A percentile compares a stretch with the other conserved stretches of the same genome.
Evolutionary conservation across 768 basidiomycete genomes (phyloP).

Genomic region (Russula abietina): DNA sequence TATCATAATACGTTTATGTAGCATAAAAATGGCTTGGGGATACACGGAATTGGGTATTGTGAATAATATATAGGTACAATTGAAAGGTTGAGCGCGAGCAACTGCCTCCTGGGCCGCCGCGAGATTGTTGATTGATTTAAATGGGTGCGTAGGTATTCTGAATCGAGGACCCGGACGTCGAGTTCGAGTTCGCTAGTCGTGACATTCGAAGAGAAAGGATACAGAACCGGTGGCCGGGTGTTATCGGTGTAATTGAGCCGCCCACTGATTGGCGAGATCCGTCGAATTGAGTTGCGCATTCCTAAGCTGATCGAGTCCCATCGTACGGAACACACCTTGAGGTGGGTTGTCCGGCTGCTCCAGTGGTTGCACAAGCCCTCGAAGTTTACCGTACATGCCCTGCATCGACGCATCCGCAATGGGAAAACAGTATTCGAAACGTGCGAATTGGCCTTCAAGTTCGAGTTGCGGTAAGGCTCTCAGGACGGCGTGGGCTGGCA

Average conservation of each 20-base stretch:
- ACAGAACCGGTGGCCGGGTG: background rate
- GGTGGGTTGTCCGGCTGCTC: constrained; percentile 3
- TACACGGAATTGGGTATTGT: background rate
- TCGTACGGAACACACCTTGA: constrained; percentile 7
- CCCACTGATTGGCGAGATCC: constrained; percentile 5
- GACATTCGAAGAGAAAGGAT: background rate
- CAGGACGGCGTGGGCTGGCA: constrained; percentile 1
- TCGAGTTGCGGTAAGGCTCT: background rate
- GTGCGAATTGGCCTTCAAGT: background rate
- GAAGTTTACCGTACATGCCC: background rate
- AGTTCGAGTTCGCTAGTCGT: background rate
- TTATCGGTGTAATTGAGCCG: background rate
- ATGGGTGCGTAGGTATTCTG: background rate
- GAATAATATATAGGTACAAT: background rate
- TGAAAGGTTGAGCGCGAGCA: too few species aligned
- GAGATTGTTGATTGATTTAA: background rate
- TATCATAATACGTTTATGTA: background rate
- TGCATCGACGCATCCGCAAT: constrained; percentile 7
- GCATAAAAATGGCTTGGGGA: background rate
- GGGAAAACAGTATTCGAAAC: constrained; percentile 5
- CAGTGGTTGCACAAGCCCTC: constrained; percentile 7
- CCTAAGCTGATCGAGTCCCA: constrained; percentile 7
- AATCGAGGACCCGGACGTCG: background rate
- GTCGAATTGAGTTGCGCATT: background rate
- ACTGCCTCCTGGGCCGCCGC: background rate